These are phyloP conservation scores for Rhizomucor miehei DNA, from an alignment of 371 early-diverging fungal genomes.

Conservation along the genomic window DNA sequence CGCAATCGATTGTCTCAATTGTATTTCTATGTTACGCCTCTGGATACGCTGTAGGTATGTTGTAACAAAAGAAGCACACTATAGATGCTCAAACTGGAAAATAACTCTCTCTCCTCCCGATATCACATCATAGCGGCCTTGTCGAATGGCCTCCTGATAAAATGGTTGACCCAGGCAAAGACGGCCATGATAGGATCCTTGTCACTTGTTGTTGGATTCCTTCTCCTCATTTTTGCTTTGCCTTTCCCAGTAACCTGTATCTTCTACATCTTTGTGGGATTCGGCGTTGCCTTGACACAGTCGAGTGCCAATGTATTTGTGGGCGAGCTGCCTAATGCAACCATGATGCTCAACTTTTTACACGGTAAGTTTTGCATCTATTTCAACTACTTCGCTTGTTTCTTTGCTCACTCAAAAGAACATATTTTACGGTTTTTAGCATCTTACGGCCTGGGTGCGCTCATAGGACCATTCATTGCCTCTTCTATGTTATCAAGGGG, in stretches of 20 bases:
- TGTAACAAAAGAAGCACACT: no score
- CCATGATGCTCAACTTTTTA: slow-evolving; percentile 21
- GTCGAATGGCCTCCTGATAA: slow-evolving; percentile 18
- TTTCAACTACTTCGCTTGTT: not conserved
- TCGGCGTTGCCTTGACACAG: slow-evolving; percentile 17
- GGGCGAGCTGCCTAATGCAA: slow-evolving; percentile 17
- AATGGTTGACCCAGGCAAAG: slow-evolving; percentile 8
- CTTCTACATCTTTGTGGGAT: slow-evolving; percentile 18
- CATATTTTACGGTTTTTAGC: no score
- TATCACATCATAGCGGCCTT: slow-evolving; percentile 12
- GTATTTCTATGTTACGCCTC: slow-evolving; percentile 19
- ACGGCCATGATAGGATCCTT: slow-evolving; percentile 12
- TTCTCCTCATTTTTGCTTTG: slow-evolving; percentile 8
- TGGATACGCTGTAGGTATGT: slow-evolving; percentile 17
- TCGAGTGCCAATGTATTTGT: slow-evolving; percentile 18
- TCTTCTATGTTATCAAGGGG: slow-evolving; percentile 7
- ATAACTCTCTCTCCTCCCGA: no score
- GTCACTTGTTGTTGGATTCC: slow-evolving; percentile 9
- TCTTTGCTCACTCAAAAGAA: no score
- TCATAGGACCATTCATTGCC: slow-evolving; percentile 21
- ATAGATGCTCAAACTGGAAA: no score
- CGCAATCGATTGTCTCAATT: slow-evolving; percentile 17
- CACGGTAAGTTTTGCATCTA: slow-evolving; percentile 13
- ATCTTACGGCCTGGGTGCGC: slow-evolving; percentile 20
- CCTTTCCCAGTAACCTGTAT: slow-evolving; percentile 19